Evolutionary conservation across 2,329 filamentous ascomycete genomes (phyloP), one percentile per base, ranked within the genome.

Genomic region (Cladosporium sp.): DNA sequence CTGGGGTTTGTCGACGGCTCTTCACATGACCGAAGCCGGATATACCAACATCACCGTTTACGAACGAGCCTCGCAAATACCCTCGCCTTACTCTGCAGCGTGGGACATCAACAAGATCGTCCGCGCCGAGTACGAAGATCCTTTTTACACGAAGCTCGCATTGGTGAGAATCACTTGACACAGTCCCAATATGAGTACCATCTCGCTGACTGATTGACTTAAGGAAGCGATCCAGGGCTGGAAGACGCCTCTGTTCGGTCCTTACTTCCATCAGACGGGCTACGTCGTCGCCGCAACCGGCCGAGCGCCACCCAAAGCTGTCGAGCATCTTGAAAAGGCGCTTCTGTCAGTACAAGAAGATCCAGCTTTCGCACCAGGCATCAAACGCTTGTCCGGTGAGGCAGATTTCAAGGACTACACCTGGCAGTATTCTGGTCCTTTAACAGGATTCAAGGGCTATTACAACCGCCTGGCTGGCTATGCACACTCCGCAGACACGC

Each of bases 61-160:
- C 14, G 80, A 82, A 50, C 68, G 70, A 55, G 74, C 74, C 39
- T 67, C 71, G 9, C 69, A 73, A 9, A 76, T 80, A 2, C 82
- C 82, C 0, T 79, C 80, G 1, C 70, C 72, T 4, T 78, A 70
- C 65, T 84, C 84, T 0, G 84, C 62, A 38, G 64, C 62, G 15
- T 60, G 57, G 43, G 64, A 65, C 34, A 54, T 65, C 57, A 65
- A 65, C 60, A 65, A 65, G 60, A 84, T 85, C 63, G 77, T 85
- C 55, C 79, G 83, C 45, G 80, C 85, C 38, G 92, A 96, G 78
- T 97, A 97, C 70, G 86, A 88, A 11, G 85, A 92, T 69, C 77
- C 83, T 0, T 82, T 86, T 22, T 96, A 96, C 73, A 83, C 89
- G 8, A 76, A 80, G 7, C 83, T 96, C 42, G 90, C 82, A 1